A percentile compares a stretch with the other conserved stretches of the same genome.
Evolutionary conservation across 2,329 filamentous ascomycete species (phyloP).

Genomic region (Hawksworthiomyces lignivorus): DNA sequence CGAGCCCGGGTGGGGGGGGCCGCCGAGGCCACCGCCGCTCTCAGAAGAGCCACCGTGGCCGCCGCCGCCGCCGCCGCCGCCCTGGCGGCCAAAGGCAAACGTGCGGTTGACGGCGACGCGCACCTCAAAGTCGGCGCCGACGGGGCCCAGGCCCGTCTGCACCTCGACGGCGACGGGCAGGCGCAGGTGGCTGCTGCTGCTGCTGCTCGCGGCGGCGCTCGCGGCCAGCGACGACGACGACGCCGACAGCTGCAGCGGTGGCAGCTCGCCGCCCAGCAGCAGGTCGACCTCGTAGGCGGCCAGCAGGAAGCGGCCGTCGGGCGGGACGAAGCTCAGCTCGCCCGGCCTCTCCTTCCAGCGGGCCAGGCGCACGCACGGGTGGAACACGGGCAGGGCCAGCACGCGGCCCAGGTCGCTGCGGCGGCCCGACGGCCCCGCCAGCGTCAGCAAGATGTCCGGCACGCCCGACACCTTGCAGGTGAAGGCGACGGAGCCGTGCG

Average conservation of each 20-base stretch:
- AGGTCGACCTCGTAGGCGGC: conserved; percentile 93
- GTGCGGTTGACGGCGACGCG: conserved; percentile 63
- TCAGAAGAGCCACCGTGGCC: conserved; percentile 5
- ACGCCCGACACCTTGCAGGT: conserved; percentile 92
- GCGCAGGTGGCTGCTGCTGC: conserved; percentile 52
- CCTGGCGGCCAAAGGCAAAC: conserved; percentile 32
- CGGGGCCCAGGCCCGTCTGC: conserved; percentile 66
- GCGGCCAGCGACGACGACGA: background rate
- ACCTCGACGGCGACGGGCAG: conserved; percentile 78
- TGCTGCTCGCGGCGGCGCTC: conserved; percentile 20
- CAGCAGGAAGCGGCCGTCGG: conserved; percentile 87
- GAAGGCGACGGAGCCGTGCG: conserved; percentile 88
- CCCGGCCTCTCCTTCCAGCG: conserved; percentile 84
- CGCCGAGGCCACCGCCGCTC: conserved; percentile 28
- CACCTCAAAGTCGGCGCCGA: conserved; percentile 83
- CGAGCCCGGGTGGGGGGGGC: conserved; percentile 42
- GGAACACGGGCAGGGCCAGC: conserved; percentile 86
- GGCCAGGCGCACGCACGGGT: conserved; percentile 87
- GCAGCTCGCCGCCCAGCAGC: conserved; percentile 59
- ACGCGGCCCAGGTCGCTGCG: conserved; percentile 65
- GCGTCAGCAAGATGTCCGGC: conserved; percentile 75
- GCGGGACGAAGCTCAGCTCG: conserved; percentile 90
- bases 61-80: background rate
- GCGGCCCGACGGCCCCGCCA: conserved; percentile 75
- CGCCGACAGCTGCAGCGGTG: conserved; percentile 39